These are phyloP conservation scores for Linum usitatissimum DNA, from an alignment of 345 rosid species.

Conservation along the genomic window DNA sequence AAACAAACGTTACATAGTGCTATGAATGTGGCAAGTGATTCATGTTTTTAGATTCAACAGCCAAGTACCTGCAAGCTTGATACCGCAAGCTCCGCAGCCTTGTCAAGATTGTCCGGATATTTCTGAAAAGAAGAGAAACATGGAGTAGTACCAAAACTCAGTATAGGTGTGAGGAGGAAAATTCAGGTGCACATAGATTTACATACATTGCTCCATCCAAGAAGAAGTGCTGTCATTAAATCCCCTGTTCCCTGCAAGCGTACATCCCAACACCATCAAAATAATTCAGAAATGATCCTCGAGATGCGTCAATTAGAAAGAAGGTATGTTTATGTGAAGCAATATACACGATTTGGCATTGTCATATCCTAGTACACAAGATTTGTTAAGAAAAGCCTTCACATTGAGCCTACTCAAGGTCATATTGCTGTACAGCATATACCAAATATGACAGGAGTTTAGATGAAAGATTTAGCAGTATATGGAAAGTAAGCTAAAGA, in stretches of 20 bases:
- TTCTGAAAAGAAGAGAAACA: constrained; percentile 34
- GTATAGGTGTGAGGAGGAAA: neutral
- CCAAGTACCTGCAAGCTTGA: constrained; percentile 81
- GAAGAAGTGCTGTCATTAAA: constrained; percentile 91
- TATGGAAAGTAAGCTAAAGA: neutral
- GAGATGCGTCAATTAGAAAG: constrained; percentile 10
- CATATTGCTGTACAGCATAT: too few species aligned
- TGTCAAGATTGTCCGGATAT: constrained; percentile 68
- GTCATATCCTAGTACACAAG: too few species aligned
- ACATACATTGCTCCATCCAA: constrained; percentile 97
- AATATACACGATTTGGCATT: too few species aligned
- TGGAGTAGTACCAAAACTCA: neutral
- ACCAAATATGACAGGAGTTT: neutral
- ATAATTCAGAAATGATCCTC: neutral
- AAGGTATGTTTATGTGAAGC: too few species aligned
- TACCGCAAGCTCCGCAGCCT: constrained; percentile 93
- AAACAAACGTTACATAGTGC: constrained; percentile 2
- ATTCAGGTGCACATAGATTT: neutral
- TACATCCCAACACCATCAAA: neutral
- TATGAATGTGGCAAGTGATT: too few species aligned
- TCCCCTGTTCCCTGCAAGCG: constrained; percentile 87
- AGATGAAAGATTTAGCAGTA: too few species aligned
- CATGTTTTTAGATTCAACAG: neutral
- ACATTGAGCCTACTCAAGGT: too few species aligned
- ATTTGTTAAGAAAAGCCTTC: too few species aligned